Evolutionary conservation across 2,329 filamentous ascomycete genomes (phyloP).

Genomic region (Fusarium continuum): DNA sequence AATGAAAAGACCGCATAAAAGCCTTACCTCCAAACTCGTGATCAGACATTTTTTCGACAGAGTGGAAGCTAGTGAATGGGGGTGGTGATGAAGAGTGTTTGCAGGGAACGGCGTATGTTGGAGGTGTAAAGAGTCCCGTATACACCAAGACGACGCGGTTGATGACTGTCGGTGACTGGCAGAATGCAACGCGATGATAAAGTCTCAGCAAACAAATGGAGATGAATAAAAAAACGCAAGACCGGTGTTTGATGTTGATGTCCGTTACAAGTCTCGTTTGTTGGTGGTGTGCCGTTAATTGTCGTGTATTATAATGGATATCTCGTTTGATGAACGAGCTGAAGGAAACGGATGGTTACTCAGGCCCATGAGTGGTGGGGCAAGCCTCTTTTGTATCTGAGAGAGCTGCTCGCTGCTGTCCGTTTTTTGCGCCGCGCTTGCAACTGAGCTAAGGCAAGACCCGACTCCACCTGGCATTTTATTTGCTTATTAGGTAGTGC

Average conservation of each 20-base stretch:
- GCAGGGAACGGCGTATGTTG: slow-evolving; percentile 3
- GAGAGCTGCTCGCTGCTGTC: slow-evolving; percentile 14
- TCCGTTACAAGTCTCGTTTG: neutral
- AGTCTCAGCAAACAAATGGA: neutral
- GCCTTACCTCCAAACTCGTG: slow-evolving; percentile 71
- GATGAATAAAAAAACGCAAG: neutral
- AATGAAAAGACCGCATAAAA: slow-evolving; percentile 10
- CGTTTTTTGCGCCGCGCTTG: slow-evolving; percentile 24
- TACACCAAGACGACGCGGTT: slow-evolving; percentile 28
- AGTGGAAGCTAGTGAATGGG: slow-evolving; percentile 1
- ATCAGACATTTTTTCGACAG: slow-evolving; percentile 64
- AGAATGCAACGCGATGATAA: slow-evolving; percentile 16
- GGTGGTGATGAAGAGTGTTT: slow-evolving; percentile 14
- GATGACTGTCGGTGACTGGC: slow-evolving; percentile 14
- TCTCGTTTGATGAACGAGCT: slow-evolving; percentile 19
- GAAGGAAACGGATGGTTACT: slow-evolving; percentile 41
- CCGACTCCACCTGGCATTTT: slow-evolving; percentile 24
- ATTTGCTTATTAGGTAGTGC: no score
- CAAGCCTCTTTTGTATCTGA: slow-evolving; percentile 45
- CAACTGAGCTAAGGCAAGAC: no score
- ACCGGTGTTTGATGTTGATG: neutral
- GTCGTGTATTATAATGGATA: slow-evolving; percentile 11
- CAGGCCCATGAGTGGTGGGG: slow-evolving; percentile 44
- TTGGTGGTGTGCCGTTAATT: slow-evolving; percentile 10
- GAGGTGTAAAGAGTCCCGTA: neutral